phyloP scores from a whole-genome alignment of 1,284 basidiomycete genomes.

The Gomphus sp. region DNA sequence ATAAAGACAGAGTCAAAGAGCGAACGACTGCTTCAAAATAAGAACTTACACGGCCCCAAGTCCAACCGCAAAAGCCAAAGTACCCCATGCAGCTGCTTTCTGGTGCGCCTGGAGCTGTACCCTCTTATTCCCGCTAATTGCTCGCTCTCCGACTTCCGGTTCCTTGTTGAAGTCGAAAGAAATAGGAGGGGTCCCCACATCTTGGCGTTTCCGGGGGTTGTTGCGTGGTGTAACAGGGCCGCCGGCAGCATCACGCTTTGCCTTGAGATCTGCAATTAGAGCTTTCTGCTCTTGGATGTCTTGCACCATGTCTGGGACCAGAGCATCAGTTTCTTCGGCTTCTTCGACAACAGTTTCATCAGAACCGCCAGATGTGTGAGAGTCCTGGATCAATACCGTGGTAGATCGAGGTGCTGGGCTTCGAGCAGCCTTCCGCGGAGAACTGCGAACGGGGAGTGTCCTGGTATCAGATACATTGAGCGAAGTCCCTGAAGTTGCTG shows the following conservation, averaged over 20 bases:
- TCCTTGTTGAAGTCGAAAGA: conserved; percentile 49
- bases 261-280: conserved; percentile 58
- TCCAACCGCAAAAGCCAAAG: conserved; percentile 64
- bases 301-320: conserved; percentile 51
- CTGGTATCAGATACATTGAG: conserved; percentile 40
- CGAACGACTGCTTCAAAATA: neutral
- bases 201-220: conserved; percentile 38
- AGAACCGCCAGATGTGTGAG: conserved; percentile 41
- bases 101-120: conserved; percentile 44
- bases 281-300: conserved; percentile 67
- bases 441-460: conserved; percentile 32
- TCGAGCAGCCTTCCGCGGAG: conserved; percentile 20
- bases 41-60: conserved; percentile 57
- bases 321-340: conserved; percentile 33
- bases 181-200: conserved; percentile 41
- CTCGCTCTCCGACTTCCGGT: conserved; percentile 45
- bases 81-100: conserved; percentile 67
- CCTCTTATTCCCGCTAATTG: conserved; percentile 55
- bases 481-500: conserved; percentile 15
- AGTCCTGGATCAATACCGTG: conserved; percentile 32
- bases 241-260: conserved; percentile 16
- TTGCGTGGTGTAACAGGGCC: conserved; percentile 12
- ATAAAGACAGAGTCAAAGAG: neutral
- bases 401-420: conserved; percentile 20
- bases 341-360: conserved; percentile 58